These are phyloP conservation scores for Carex parvula DNA, from an alignment of 176 grass and related monocot species.

Conservation along the genomic window DNA sequence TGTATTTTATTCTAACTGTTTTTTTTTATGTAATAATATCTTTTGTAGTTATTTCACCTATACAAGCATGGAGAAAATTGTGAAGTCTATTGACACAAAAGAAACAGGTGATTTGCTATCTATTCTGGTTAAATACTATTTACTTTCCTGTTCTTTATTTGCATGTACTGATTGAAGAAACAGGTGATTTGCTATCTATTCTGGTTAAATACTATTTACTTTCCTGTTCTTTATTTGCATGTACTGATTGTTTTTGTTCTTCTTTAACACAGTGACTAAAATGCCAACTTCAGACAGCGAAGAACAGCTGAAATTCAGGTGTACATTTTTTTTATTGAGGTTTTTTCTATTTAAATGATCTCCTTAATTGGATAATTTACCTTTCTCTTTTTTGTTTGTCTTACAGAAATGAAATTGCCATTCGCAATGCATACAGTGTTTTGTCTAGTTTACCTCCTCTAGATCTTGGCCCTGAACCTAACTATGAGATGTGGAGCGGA, in stretches of 20 bases:
- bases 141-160: too few relatives aligned
- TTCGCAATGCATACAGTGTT: constrained; percentile 54
- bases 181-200: too few relatives aligned
- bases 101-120: too few relatives aligned
- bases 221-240: too few relatives aligned
- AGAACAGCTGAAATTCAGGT: constrained; percentile 42
- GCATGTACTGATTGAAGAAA: too few relatives aligned
- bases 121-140: too few relatives aligned
- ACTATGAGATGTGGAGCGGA: constrained; percentile 64
- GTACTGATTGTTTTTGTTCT: constrained; percentile 16
- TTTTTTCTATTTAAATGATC: constrained; percentile 1
- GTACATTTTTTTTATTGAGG: neutral
- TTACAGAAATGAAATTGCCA: constrained; percentile 43
- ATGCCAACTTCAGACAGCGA: constrained; percentile 24
- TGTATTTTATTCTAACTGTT: constrained; percentile 11
- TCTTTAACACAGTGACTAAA: constrained; percentile 37
- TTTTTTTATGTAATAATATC: too few relatives aligned
- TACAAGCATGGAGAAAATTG: too few relatives aligned
- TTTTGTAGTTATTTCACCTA: too few relatives aligned
- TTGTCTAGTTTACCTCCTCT: constrained; percentile 51
- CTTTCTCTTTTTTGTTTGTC: constrained; percentile 27
- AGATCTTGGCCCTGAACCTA: constrained; percentile 53
- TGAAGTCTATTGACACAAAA: too few relatives aligned
- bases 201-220: too few relatives aligned
- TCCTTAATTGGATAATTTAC: constrained; percentile 18